These are phyloP conservation scores for Mycosphaerella arachidis DNA, from an alignment of 2,329 filamentous ascomycete species.

Conservation along the genomic window DNA sequence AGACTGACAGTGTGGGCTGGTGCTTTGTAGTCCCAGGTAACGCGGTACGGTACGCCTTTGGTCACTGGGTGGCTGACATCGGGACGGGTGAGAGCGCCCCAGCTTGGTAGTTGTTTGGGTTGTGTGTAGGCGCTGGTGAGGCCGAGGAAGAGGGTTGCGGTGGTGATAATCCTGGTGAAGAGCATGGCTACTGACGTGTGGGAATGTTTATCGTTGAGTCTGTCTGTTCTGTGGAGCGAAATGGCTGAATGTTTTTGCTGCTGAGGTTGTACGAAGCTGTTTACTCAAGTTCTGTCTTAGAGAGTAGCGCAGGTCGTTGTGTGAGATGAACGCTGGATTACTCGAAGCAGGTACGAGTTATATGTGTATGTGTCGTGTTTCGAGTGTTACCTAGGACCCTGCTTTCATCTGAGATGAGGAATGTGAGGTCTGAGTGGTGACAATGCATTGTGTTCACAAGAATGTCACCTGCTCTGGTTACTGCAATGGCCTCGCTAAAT, in stretches of 20 bases:
- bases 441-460: background rate
- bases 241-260: background rate
- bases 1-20: constrained; percentile 7
- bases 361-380: background rate
- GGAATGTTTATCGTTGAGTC: background rate
- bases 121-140: constrained; percentile 9
- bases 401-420: background rate
- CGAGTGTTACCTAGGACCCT: background rate
- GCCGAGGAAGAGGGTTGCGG: background rate
- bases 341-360: background rate
- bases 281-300: background rate
- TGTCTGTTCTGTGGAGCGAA: background rate
- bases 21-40: constrained; percentile 12
- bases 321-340: background rate
- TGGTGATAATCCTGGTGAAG: background rate
- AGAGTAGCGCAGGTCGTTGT: background rate
- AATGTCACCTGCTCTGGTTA: background rate
- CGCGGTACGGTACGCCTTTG: constrained; percentile 6
- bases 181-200: background rate
- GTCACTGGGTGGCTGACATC: constrained; percentile 9
- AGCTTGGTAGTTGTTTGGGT: constrained; percentile 6
- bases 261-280: background rate
- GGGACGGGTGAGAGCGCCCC: constrained; percentile 8
- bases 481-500: background rate
- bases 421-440: background rate